Percentiles rank a stretch among this genome's conserved stretches.
Conservation (phyloP, 352 stramenopile genomes). For the Pythium insidiosum region DNA sequence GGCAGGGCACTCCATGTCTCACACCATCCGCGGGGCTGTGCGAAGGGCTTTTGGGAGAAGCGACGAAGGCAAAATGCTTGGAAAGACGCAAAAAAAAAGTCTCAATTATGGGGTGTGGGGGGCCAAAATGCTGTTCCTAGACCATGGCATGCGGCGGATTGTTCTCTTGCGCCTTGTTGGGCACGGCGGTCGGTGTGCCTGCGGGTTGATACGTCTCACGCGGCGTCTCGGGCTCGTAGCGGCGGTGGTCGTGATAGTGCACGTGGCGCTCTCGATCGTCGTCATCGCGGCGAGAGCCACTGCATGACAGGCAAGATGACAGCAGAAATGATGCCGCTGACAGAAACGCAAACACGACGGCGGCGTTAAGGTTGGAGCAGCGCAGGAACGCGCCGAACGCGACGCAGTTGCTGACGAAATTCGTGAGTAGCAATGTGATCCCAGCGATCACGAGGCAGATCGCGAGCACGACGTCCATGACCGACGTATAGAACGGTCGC, state of each 20-base stretch:
- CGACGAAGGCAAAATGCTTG: no score
- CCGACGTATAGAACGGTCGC: conserved; percentile 3
- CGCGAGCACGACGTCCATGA: conserved; percentile 13
- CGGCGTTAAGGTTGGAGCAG: conserved; percentile 14
- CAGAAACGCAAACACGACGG: conserved; percentile 12
- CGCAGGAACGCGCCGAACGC: conserved; percentile 16
- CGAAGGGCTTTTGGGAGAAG: no score
- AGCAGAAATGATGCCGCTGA: conserved; percentile 11
- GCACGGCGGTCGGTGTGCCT: conserved; percentile 4
- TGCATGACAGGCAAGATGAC: no score
- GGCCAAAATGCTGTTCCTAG: no score
- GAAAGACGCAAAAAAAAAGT: no score
- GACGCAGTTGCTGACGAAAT: conserved; percentile 17
- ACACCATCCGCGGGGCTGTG: no score
- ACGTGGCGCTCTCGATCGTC: background rate
- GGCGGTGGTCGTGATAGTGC: background rate
- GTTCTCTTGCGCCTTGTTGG: no score
- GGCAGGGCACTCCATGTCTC: no score
- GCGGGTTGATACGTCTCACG: conserved; percentile 5
- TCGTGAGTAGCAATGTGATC: conserved; percentile 14
- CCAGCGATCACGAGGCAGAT: conserved; percentile 9
- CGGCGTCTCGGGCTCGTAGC: conserved; percentile 3
- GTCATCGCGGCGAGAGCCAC: conserved; percentile 9
- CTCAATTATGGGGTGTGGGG: no score
- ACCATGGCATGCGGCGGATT: no score